phyloP scores from a whole-genome alignment of 352 stramenopile genomes.

The Phytophthora pseudosyringae region DNA sequence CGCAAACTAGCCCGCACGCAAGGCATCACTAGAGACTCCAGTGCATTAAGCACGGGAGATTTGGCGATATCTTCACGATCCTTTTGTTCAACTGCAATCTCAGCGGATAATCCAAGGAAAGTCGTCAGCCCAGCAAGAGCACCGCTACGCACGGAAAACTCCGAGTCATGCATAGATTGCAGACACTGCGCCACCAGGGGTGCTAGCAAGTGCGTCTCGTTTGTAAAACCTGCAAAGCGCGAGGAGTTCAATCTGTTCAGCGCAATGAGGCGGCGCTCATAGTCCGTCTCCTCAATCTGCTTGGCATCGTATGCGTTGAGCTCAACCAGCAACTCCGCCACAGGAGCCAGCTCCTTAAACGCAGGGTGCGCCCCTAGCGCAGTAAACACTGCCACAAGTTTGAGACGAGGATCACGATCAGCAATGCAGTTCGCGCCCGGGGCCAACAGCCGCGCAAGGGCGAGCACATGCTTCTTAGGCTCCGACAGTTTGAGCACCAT shows the following conservation, averaged over 20 bases:
- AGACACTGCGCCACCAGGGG: slow-evolving; percentile 81
- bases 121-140: slow-evolving; percentile 66
- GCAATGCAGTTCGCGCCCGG: slow-evolving; percentile 78
- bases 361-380: slow-evolving; percentile 58
- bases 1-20: slow-evolving; percentile 86
- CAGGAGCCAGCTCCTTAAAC: slow-evolving; percentile 41
- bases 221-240: slow-evolving; percentile 64
- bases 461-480: slow-evolving; percentile 75
- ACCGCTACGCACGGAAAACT: slow-evolving; percentile 85
- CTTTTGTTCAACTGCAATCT: slow-evolving; percentile 31
- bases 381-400: slow-evolving; percentile 75
- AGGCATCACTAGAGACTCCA: slow-evolving; percentile 91
- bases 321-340: slow-evolving; percentile 53
- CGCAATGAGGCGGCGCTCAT: slow-evolving; percentile 77
- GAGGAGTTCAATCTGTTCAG: slow-evolving; percentile 73
- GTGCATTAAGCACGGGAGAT: slow-evolving; percentile 67
- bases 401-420: slow-evolving; percentile 61
- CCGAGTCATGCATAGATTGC: slow-evolving; percentile 82
- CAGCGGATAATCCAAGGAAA: slow-evolving; percentile 56
- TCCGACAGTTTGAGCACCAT: slow-evolving; percentile 81
- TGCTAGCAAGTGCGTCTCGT: slow-evolving; percentile 75
- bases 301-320: slow-evolving; percentile 85
- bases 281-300: slow-evolving; percentile 86
- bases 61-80: slow-evolving; percentile 31
- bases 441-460: slow-evolving; percentile 78